Evolutionary conservation across 1,139 yeast genomes (phyloP).

Genomic region (Diutina siamensis): DNA sequence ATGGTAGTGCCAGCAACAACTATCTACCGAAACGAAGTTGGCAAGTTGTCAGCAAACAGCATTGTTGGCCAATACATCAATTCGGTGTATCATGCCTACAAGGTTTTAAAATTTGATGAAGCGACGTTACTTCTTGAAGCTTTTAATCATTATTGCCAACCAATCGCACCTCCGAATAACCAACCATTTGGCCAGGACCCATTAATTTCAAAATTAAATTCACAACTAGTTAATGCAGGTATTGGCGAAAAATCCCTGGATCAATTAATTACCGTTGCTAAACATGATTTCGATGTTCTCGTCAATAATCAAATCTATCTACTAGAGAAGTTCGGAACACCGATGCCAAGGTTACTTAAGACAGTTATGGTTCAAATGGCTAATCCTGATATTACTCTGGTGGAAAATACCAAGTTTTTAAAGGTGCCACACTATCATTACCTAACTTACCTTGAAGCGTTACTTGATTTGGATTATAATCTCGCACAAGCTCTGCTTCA

Average conservation of each 20-base stretch:
- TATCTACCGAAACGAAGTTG: conserved; percentile 6
- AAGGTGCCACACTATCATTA: conserved; percentile 24
- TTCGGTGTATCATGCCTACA: conserved; percentile 35
- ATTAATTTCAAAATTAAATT: conserved; percentile 7
- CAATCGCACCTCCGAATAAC: conserved; percentile 15
- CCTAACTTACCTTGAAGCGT: conserved; percentile 50
- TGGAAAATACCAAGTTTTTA: conserved; percentile 4
- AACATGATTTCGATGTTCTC: conserved; percentile 35
- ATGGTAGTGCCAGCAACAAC: conserved; percentile 8
- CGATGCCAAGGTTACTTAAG: conserved; percentile 36
- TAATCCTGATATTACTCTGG: conserved; percentile 8
- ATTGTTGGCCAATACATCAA: conserved; percentile 26
- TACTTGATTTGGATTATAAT: conserved; percentile 56
- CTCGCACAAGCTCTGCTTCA: conserved; percentile 65
- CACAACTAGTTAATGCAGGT: conserved; percentile 1
- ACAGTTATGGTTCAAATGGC: conserved; percentile 30
- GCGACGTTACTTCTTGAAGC: conserved; percentile 40
- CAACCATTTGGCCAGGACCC: neutral
- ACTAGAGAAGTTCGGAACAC: conserved; percentile 42
- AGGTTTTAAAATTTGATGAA: conserved; percentile 49
- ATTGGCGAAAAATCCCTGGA: too few species aligned
- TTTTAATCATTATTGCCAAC: conserved; percentile 38
- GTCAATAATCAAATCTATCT: conserved; percentile 46
- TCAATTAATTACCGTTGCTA: too few species aligned
- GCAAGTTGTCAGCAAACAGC: conserved; percentile 8